A percentile compares a stretch with the other conserved stretches of the same genome.
Conservation (phyloP, 2,329 filamentous ascomycete species). For the Beauveria brongniartii region DNA sequence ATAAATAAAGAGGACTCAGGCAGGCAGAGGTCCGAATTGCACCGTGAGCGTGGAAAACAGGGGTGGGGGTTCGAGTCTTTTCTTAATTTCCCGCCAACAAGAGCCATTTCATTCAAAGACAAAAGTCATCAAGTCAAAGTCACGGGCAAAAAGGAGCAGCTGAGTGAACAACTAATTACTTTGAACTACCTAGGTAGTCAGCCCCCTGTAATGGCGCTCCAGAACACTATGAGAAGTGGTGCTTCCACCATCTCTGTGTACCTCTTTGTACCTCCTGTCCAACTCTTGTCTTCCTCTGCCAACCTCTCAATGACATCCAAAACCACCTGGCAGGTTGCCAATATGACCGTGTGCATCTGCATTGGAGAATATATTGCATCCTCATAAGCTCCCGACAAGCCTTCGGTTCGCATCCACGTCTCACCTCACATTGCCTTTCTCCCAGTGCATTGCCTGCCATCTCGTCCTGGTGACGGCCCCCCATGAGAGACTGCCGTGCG, state of each 20-base stretch:
- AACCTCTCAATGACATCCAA: background rate
- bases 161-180: too few relatives aligned
- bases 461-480: background rate
- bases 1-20: too few relatives aligned
- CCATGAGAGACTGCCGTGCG: background rate
- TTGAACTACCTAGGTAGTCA: too few relatives aligned
- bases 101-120: background rate
- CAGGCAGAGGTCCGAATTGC: too few relatives aligned
- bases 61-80: background rate
- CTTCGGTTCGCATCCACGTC: background rate
- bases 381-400: background rate
- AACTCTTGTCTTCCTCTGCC: background rate
- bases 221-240: background rate
- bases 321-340: background rate
- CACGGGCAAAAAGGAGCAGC: background rate
- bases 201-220: background rate
- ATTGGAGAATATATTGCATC: background rate
- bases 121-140: background rate
- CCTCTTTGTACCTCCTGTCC: background rate
- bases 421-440: background rate
- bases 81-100: constrained; percentile 4
- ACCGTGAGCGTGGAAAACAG: background rate
- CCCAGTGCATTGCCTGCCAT: background rate
- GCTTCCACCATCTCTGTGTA: background rate
- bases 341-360: background rate